phyloP scores from a whole-genome alignment of 495 filamentous ascomycete genomes.

The Penicillium samsonianum region DNA sequence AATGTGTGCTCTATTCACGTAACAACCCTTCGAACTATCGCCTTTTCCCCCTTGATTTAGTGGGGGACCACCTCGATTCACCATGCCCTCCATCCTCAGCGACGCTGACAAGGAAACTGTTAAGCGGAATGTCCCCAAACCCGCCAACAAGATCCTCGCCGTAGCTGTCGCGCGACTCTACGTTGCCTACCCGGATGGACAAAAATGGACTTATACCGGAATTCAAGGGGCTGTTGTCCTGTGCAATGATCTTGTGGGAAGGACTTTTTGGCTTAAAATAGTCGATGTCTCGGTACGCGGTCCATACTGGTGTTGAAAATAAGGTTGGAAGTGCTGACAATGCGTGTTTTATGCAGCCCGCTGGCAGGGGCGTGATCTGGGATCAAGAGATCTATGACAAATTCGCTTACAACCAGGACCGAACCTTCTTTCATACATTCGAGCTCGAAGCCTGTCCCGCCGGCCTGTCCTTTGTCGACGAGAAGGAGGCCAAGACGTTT shows the following conservation, averaged over 20 bases:
- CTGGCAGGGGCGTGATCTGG: constrained; percentile 90
- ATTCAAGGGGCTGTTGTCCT: constrained; percentile 92
- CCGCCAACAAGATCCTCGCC: constrained; percentile 92
- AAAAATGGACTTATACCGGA: constrained; percentile 92
- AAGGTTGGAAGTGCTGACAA: constrained; percentile 21
- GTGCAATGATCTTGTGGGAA: constrained; percentile 89
- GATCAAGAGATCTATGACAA: constrained; percentile 96
- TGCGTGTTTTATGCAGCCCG: constrained; percentile 51
- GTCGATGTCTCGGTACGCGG: constrained; percentile 88
- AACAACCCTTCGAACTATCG: constrained; percentile 15
- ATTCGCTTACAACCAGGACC: constrained; percentile 92
- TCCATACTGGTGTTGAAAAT: constrained; percentile 1
- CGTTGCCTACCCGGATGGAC: constrained; percentile 82
- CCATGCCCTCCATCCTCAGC: constrained; percentile 84
- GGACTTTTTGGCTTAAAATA: constrained; percentile 95
- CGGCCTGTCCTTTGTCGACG: constrained; percentile 87
- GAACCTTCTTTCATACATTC: constrained; percentile 96
- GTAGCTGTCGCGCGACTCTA: constrained; percentile 93
- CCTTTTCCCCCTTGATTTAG: constrained; percentile 5
- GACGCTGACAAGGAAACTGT: constrained; percentile 93
- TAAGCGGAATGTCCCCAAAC: constrained; percentile 85
- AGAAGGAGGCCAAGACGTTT: constrained; percentile 94
- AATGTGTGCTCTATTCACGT: constrained; percentile 35
- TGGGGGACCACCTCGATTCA: constrained; percentile 24
- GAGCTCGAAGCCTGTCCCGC: constrained; percentile 90